Conservation (phyloP, 768 basidiomycete genomes). For the Rhizopogon salebrosus region DNA sequence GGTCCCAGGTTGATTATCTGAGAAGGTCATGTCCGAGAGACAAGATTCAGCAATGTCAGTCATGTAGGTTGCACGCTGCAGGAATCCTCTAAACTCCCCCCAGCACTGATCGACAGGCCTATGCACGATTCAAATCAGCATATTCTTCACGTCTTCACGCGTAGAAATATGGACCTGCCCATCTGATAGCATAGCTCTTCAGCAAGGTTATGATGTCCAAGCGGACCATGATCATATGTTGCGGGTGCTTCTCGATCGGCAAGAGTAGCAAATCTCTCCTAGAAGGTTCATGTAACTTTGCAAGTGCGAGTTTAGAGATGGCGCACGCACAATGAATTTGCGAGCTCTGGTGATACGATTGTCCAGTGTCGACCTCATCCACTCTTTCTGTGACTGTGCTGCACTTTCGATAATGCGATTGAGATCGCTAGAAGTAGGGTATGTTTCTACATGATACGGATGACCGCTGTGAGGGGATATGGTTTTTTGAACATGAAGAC, state of each 20-base stretch:
- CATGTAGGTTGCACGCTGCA: conserved; percentile 82
- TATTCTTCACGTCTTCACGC: neutral
- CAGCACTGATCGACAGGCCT: conserved; percentile 77
- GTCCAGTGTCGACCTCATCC: conserved; percentile 54
- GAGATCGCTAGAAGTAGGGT: conserved; percentile 57
- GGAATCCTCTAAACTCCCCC: conserved; percentile 76
- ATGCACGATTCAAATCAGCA: neutral
- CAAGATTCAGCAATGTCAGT: conserved; percentile 73
- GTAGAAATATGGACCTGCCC: conserved; percentile 63
- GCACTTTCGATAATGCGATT: conserved; percentile 54
- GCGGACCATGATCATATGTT: conserved; percentile 49
- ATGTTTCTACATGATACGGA: conserved; percentile 53
- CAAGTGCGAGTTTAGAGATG: neutral
- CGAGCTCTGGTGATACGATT: conserved; percentile 69
- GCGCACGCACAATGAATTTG: conserved; percentile 55
- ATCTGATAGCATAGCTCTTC: conserved; percentile 83
- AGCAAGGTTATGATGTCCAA: conserved; percentile 51
- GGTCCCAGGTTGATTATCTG: conserved; percentile 79
- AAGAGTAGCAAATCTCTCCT: conserved; percentile 24
- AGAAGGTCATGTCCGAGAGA: conserved; percentile 69
- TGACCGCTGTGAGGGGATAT: conserved; percentile 74
- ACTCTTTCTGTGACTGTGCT: conserved; percentile 64
- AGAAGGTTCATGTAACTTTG: conserved; percentile 41
- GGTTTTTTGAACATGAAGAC: conserved; percentile 56
- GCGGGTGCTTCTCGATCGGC: neutral